A percentile compares a stretch with the other conserved stretches of the same genome.
Conservation (phyloP, 441 rosid species). For the Populus hybrid region DNA sequence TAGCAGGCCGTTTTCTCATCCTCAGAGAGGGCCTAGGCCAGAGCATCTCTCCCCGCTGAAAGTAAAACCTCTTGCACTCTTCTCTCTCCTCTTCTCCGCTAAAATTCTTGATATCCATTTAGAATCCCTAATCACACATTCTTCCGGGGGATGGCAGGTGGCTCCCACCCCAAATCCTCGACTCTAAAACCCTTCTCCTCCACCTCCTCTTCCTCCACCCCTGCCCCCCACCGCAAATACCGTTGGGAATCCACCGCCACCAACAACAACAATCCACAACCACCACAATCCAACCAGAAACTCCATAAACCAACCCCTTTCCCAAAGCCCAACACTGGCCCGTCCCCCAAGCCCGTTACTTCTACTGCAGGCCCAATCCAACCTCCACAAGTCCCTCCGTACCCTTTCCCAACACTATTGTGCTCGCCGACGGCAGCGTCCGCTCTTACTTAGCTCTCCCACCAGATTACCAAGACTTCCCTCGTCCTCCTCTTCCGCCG, state of each 20-base stretch:
- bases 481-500: slow-evolving; percentile 29
- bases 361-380: slow-evolving; percentile 7
- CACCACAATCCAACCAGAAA: slow-evolving; percentile 29
- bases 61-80: neutral
- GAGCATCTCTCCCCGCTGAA: neutral
- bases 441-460: slow-evolving; percentile 96
- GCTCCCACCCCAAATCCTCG: slow-evolving; percentile 37
- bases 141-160: slow-evolving; percentile 51
- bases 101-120: neutral
- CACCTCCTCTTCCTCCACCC: slow-evolving; percentile 32
- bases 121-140: neutral
- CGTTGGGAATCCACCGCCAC: slow-evolving; percentile 40
- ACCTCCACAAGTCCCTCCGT: slow-evolving; percentile 27
- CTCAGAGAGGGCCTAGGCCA: neutral
- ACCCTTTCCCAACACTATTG: slow-evolving; percentile 57
- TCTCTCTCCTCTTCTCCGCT: neutral
- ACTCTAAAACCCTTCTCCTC: slow-evolving; percentile 4
- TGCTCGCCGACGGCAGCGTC: slow-evolving; percentile 84
- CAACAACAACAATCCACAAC: slow-evolving; percentile 27
- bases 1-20: neutral
- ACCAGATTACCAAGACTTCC: slow-evolving; percentile 76
- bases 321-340: slow-evolving; percentile 32
- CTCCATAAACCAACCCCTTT: slow-evolving; percentile 32
- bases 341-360: slow-evolving; percentile 19
- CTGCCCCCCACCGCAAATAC: slow-evolving; percentile 44